Evolutionary conservation across 2,329 filamentous ascomycete species (phyloP), one percentile per base, ranked within the genome.

Genomic region (Claviceps sp.): DNA sequence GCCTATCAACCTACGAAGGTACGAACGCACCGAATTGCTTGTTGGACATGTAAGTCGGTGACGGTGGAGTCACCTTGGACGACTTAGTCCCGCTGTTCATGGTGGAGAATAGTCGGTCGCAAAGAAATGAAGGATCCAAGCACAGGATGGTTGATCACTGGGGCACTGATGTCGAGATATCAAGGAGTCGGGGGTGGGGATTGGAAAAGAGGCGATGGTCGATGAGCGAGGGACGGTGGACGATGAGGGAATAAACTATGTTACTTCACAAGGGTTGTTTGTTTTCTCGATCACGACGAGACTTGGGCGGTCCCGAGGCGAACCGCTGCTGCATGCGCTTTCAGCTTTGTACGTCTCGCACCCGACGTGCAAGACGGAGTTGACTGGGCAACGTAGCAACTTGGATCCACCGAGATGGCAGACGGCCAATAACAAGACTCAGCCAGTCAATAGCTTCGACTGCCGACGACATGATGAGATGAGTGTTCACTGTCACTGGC

Each of bases 11-110:
- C 14, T 46, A 20, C 14, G 29, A 34, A 34, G 16, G 2, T 13
- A 20, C 4, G 26, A 20, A 50, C 65, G 53, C 71, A 83, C 81
- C 80, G 60, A 84, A 83, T 64, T 85, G 79, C 49, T 83, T 79
- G 63, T 77, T 82, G 53, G 73, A 74, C 80, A 85, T 84, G 66
- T 82, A 83, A 23, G 74, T 72, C 37, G 79, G 75, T 48, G 79
- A 78, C 50, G 80, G 79, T 54, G 80, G 77, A 57, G 78, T 76
- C 61, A 77, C 74, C 68, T 79, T 81, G 54, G 75, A 71, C 50
- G 71, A 65, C 57, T 64, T 69, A 55, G 59, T 55, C 50, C 66
- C 65, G 55, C 58, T 60, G 44, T 62, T 63, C 63, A 64, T 66
- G 29, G 17, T 39, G 45, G 40, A 47, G 43, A 42, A 22, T 34